Evolutionary conservation across 352 stramenopile genomes (phyloP).

Genomic region (Peronosclerospora sorghi): DNA sequence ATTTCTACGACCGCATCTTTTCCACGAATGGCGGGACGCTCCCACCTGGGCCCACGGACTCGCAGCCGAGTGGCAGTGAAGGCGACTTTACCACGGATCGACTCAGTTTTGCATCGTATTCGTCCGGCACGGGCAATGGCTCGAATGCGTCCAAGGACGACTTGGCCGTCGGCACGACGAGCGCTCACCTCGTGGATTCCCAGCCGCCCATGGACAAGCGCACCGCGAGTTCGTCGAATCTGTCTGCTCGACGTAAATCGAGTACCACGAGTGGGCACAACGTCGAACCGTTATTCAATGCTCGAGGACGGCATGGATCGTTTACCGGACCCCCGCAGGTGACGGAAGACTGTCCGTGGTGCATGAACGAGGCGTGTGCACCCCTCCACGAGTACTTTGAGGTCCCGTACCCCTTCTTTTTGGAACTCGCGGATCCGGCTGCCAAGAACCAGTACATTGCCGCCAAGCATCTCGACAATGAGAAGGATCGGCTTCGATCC

Average conservation of each 20-base stretch:
- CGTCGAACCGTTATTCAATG: constrained; percentile 4
- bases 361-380: constrained; percentile 57
- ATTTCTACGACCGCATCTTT: constrained; percentile 79
- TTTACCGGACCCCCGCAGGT: constrained; percentile 5
- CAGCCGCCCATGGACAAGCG: constrained; percentile 24
- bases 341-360: constrained; percentile 39
- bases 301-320: constrained; percentile 12
- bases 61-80: constrained; percentile 21
- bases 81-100: constrained; percentile 27
- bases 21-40: constrained; percentile 26
- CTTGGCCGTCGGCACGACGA: neutral
- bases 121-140: constrained; percentile 21
- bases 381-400: constrained; percentile 56
- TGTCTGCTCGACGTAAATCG: constrained; percentile 42
- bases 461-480: constrained; percentile 57
- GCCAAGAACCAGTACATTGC: constrained; percentile 48
- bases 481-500: constrained; percentile 49
- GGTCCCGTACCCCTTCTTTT: constrained; percentile 58
- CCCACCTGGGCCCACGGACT: constrained; percentile 7
- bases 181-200: constrained; percentile 4
- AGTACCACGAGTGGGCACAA: constrained; percentile 29
- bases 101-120: constrained; percentile 38
- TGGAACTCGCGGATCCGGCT: constrained; percentile 38
- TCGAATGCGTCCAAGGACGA: constrained; percentile 17
- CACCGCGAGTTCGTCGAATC: constrained; percentile 21